Evolutionary conservation across 371 early-diverging fungal genomes (phyloP), one percentile per base, ranked within the genome.

Genomic region (Mucor irregularis): DNA sequence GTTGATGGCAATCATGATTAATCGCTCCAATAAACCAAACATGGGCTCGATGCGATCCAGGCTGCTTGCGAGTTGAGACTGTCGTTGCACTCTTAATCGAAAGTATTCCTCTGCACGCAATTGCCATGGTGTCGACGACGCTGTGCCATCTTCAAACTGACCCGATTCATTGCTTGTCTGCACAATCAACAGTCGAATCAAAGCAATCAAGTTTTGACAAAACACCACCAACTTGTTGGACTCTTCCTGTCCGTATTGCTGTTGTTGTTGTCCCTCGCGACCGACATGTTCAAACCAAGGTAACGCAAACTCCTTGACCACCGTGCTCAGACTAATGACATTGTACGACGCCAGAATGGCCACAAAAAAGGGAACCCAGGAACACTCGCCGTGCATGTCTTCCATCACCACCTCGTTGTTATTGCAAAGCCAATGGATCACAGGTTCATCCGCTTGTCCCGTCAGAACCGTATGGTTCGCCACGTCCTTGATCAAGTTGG

Each of bases 341-440:
- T 76, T 74, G 16, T 73, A 69, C 14, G 74, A 58, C 3, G 78
- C 82, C 26, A 83, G 59, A 25, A 76, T 64, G 1, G 72, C 61
- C 26, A 83, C 64, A 49, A 83, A 81, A 10, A 74, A 57, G 8
- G 79, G 68, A 2, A 80, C 58, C 84, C 84, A 83, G 3, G 76
- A 66, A 9, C 70, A 50, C 2, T 59, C 50, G 28, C 71, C 58
- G 24, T 66, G 49, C 66, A 76, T 66, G 16, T 73, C 71, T 19
- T 66, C 61, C 1, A 64, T 26, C 1, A 61, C 42, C 13, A 62
- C 48, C 17, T 61, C 51, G 25, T 54, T 58, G 24, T 42, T n/a
- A 19, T 50, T 44, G 5, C 53, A 56, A 13, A 76, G 61, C 76
- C 76, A 76, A 22, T 64, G 50, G 8, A 62, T 56, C 14, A 78